Evolutionary conservation across 2,329 filamentous ascomycete genomes (phyloP).

Genomic region (Furcasterigmium furcatum): DNA sequence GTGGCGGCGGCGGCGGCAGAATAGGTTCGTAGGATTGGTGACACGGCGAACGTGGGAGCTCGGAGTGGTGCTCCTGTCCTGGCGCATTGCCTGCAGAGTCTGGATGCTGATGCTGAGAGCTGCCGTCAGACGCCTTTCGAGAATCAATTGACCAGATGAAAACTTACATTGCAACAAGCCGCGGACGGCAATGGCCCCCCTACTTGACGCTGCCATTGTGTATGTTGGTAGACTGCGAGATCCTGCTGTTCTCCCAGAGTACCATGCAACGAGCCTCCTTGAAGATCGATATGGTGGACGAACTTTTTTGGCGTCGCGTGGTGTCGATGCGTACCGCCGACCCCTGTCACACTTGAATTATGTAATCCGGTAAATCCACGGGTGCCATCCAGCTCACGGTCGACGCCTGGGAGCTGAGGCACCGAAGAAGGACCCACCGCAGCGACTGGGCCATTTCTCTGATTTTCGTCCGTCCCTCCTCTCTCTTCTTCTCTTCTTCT

Average conservation of each 20-base stretch:
- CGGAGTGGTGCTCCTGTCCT: constrained; percentile 17
- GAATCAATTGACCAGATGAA: constrained; percentile 6
- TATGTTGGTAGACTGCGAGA: background rate
- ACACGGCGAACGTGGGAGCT: constrained; percentile 10
- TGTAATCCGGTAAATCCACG: constrained; percentile 3
- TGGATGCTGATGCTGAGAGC: constrained; percentile 20
- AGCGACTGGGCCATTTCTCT: constrained; percentile 9
- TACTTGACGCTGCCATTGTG: constrained; percentile 54
- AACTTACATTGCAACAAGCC: constrained; percentile 47
- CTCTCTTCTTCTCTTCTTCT: constrained; percentile 27
- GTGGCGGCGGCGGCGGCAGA: constrained; percentile 18
- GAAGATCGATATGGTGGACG: constrained; percentile 4
- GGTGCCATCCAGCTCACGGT: background rate
- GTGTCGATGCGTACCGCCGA: constrained; percentile 19
- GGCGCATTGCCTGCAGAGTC: constrained; percentile 34
- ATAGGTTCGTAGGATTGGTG: constrained; percentile 27
- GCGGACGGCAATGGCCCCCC: constrained; percentile 48
- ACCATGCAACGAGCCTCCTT: constrained; percentile 7
- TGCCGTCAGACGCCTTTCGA: background rate
- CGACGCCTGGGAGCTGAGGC: background rate
- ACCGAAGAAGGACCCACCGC: background rate
- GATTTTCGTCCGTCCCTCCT: constrained; percentile 2
- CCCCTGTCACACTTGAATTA: constrained; percentile 16
- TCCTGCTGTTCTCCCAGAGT: background rate
- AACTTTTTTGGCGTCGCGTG: constrained; percentile 23